Conservation (phyloP, 1,284 basidiomycete species). For the Dichomitus squalens region DNA sequence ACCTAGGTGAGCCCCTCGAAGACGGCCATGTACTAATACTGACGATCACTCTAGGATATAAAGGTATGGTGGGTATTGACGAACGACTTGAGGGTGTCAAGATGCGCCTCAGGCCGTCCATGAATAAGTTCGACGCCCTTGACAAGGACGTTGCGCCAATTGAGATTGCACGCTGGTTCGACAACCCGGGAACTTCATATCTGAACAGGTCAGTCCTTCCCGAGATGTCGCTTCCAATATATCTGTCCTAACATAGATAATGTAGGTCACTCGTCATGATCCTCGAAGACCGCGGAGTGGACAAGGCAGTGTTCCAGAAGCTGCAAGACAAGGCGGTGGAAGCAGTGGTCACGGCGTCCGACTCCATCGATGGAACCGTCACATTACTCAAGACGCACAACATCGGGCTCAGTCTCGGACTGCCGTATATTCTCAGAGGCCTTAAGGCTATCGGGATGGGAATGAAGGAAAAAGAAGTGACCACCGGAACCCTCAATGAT, state of each 20-base stretch:
- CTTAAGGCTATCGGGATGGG: slow-evolving; percentile 52
- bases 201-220: slow-evolving; percentile 56
- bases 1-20: slow-evolving; percentile 48
- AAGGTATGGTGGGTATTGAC: slow-evolving; percentile 73
- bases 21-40: not conserved
- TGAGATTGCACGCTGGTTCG: slow-evolving; percentile 70
- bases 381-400: slow-evolving; percentile 48
- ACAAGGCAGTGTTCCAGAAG: slow-evolving; percentile 51
- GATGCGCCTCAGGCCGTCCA: slow-evolving; percentile 68
- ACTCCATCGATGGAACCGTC: slow-evolving; percentile 50
- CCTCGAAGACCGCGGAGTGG: slow-evolving; percentile 66
- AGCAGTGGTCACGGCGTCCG: slow-evolving; percentile 55
- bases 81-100: slow-evolving; percentile 51
- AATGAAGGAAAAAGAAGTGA: slow-evolving; percentile 34
- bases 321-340: slow-evolving; percentile 59
- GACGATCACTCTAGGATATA: slow-evolving; percentile 42
- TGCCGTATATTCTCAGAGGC: slow-evolving; percentile 51
- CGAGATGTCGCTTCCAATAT: not conserved
- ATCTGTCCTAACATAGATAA: not conserved
- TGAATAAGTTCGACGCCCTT: slow-evolving; percentile 69
- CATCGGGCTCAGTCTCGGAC: slow-evolving; percentile 53
- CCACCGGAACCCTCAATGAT: slow-evolving; percentile 45
- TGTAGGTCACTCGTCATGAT: slow-evolving; percentile 68
- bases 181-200: slow-evolving; percentile 56
- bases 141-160: slow-evolving; percentile 53